Conservation (phyloP, 345 rosid species). For the Jatropha curcas region DNA sequence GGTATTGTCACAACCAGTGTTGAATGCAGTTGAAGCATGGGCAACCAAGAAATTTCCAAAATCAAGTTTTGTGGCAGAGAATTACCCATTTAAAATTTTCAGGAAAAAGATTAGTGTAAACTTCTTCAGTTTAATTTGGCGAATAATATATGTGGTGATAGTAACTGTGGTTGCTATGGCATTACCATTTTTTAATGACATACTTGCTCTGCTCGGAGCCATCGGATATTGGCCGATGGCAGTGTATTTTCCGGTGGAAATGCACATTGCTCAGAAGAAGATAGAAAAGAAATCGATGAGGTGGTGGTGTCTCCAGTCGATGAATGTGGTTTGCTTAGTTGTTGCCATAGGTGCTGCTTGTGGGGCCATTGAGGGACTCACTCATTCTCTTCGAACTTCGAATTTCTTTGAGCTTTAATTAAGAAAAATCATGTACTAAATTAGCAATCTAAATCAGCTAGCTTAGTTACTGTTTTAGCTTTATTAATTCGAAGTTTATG, state of each 20-base stretch:
- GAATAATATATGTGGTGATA: constrained; percentile 20
- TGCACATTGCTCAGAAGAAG: constrained; percentile 30
- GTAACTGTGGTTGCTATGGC: constrained; percentile 29
- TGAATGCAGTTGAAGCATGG: constrained; percentile 25
- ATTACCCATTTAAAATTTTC: constrained; percentile 6
- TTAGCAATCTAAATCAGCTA: not conserved
- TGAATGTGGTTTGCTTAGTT: constrained; percentile 22
- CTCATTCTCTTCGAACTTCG: constrained; percentile 3
- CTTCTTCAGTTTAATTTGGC: constrained; percentile 25
- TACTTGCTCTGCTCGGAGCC: constrained; percentile 33
- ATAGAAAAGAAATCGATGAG: constrained; percentile 3
- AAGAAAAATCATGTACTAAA: not conserved
- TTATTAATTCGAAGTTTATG: too few species aligned
- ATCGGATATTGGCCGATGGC: constrained; percentile 31
- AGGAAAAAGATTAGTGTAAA: constrained; percentile 4
- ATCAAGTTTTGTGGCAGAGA: constrained; percentile 13
- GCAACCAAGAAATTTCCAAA: constrained; percentile 22
- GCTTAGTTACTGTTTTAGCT: not conserved
- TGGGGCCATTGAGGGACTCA: constrained; percentile 27
- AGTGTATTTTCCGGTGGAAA: constrained; percentile 33
- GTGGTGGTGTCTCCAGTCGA: constrained; percentile 21
- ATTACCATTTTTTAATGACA: constrained; percentile 33
- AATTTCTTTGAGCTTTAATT: constrained; percentile 21
- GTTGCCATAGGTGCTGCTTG: constrained; percentile 24
- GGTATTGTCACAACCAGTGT: constrained; percentile 28